Evolutionary conservation across 495 filamentous ascomycete species (phyloP).

Genomic region (Cercophora newfieldiana): DNA sequence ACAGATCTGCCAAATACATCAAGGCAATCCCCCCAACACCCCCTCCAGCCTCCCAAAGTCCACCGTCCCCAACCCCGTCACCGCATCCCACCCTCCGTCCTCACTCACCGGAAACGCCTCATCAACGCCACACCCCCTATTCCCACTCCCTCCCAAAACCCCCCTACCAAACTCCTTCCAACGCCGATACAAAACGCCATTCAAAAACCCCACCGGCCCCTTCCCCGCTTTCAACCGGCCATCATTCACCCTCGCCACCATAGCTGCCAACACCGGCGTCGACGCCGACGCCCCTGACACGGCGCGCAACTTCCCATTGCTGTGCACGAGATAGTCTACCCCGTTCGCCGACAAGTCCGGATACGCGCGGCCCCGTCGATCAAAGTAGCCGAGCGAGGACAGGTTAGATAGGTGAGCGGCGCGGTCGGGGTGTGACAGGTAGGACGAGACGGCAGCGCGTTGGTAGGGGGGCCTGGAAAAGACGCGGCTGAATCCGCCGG

Average conservation of each 20-base stretch:
- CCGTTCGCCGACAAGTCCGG: not conserved
- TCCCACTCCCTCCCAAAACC: not conserved
- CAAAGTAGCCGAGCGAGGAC: not conserved
- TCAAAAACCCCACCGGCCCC: not conserved
- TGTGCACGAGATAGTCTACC: not conserved
- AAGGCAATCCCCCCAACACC: not conserved
- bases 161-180: not conserved
- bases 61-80: not conserved
- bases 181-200: not conserved
- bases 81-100: not conserved
- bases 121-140: not conserved
- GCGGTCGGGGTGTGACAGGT: too few relatives aligned
- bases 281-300: not conserved
- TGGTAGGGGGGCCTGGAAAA: not conserved
- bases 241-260: not conserved
- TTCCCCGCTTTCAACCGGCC: not conserved
- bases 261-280: not conserved
- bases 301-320: not conserved
- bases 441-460: not conserved
- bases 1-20: not conserved
- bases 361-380: not conserved
- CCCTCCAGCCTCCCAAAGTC: not conserved
- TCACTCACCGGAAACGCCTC: not conserved
- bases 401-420: not conserved
- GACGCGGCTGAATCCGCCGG: not conserved